Evolutionary conservation across 495 filamentous ascomycete genomes (phyloP), one percentile per base, ranked within the genome.

Genomic region (Amorphotheca resinae): DNA sequence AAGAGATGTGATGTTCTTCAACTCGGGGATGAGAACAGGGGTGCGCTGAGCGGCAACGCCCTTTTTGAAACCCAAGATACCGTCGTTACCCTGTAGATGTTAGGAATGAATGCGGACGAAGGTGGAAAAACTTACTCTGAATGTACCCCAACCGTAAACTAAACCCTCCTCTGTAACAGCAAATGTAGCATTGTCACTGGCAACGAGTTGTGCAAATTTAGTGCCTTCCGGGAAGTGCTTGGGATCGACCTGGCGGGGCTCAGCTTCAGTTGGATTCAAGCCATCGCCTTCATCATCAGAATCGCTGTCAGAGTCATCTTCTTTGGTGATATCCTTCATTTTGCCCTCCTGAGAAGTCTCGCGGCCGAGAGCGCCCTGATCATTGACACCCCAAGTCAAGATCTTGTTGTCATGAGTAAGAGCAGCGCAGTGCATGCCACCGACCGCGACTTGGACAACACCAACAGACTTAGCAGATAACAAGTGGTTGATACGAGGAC

Each of bases 111-210:
- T 32, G 4, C 14, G 6, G 22, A 17, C 14, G 30, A 31, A 23
- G 15, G 0, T 8, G 1, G 12, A 7, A 31, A 30, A 26, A 58
- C 67, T 53, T 65, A 75, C 76, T 52, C 74, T 55, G 58, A 85
- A 84, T 22, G 76, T 77, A 33, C 80, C 80, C 80, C 80, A 85
- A 9, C 79, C 80, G 49, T 75, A 83, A 14, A 85, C 78, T 22
- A 58, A 59, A 7, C 80, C 80, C 22, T 70, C 67, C 21, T 73
- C 67, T 2, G 80, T 83, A 17, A 85, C 60, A 9, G 70, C 71
- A 56, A 83, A 77, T 0, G 73, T 73, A 28, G 71, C 65, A 33
- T 72, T 79, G 51, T 84, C 79, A 31, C 70, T 68, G 41, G 79
- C 80, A 18, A 64, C 66, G 35, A 85, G 64, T 44, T 74, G 65